phyloP scores from a whole-genome alignment of 2,329 filamentous ascomycete genomes.

The Xylariaceae sp. region DNA sequence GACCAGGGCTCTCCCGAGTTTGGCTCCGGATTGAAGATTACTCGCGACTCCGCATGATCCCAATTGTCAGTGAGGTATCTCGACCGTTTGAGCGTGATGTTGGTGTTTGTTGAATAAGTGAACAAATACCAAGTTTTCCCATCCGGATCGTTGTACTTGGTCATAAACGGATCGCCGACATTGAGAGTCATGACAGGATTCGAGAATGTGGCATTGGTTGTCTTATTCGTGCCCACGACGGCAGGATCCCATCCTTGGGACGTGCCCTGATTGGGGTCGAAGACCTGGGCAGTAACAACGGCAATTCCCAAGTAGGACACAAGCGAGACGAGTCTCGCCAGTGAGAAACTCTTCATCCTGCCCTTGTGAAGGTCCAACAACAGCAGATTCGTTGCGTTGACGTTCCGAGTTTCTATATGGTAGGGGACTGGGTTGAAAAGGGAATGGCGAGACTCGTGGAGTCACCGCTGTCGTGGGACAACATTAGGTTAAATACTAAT shows the following conservation, averaged over 20 bases:
- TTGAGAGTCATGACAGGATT: constrained; percentile 49
- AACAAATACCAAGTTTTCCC: constrained; percentile 48
- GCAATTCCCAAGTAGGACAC: constrained; percentile 13
- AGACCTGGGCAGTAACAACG: constrained; percentile 34
- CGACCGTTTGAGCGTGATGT: constrained; percentile 47
- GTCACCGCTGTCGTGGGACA: not conserved
- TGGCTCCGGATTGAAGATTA: constrained; percentile 44
- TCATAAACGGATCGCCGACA: constrained; percentile 49
- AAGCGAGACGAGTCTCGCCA: constrained; percentile 1
- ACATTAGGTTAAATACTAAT: constrained; percentile 15
- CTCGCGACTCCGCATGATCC: constrained; percentile 45
- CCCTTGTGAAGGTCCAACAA: not conserved
- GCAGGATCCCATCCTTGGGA: constrained; percentile 41
- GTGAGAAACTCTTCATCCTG: constrained; percentile 15
- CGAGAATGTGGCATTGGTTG: constrained; percentile 45
- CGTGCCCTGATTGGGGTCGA: constrained; percentile 41
- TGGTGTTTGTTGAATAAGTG: constrained; percentile 47
- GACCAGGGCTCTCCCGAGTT: constrained; percentile 43
- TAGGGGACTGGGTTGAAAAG: not conserved
- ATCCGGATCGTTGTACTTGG: constrained; percentile 39
- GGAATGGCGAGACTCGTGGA: not conserved
- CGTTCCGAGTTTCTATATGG: not conserved
- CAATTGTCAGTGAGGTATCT: constrained; percentile 47
- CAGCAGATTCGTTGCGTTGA: constrained; percentile 1
- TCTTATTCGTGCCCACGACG: constrained; percentile 43